These are phyloP conservation scores for Graphium sp. DNA, from an alignment of 2,329 filamentous ascomycete genomes.

Conservation along the genomic window DNA sequence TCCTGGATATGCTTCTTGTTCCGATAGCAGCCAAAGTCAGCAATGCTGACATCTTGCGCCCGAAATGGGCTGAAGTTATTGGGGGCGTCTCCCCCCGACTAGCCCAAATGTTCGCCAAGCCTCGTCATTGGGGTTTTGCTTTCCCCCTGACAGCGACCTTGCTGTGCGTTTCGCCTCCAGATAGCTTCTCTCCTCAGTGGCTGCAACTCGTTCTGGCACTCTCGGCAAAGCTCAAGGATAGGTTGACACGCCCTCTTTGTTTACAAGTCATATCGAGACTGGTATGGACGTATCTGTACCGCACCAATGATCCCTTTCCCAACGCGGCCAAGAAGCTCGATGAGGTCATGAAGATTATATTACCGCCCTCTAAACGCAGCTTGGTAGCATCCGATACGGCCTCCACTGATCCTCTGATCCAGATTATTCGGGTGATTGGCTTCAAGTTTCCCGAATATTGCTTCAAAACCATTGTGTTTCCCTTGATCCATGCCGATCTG, in stretches of 20 bases:
- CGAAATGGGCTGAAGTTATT: conserved; percentile 78
- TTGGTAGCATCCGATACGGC: conserved; percentile 68
- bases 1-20: conserved; percentile 72
- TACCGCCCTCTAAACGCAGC: conserved; percentile 65
- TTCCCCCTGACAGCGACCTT: conserved; percentile 80
- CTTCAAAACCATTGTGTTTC: conserved; percentile 86
- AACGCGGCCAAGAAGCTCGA: conserved; percentile 66
- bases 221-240: conserved; percentile 72
- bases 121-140: conserved; percentile 76
- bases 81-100: conserved; percentile 63
- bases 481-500: conserved; percentile 82
- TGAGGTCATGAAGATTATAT: conserved; percentile 69
- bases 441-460: conserved; percentile 89
- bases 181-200: conserved; percentile 78
- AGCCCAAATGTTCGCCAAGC: conserved; percentile 74
- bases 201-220: conserved; percentile 62
- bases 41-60: conserved; percentile 57
- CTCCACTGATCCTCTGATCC: conserved; percentile 81
- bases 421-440: conserved; percentile 86
- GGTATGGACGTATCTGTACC: conserved; percentile 88
- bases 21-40: conserved; percentile 71
- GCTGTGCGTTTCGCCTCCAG: conserved; percentile 73
- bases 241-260: conserved; percentile 58
- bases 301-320: conserved; percentile 54
- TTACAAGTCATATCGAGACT: conserved; percentile 81